phyloP scores from a whole-genome alignment of 768 basidiomycete species.

The Hericium alpestre region DNA sequence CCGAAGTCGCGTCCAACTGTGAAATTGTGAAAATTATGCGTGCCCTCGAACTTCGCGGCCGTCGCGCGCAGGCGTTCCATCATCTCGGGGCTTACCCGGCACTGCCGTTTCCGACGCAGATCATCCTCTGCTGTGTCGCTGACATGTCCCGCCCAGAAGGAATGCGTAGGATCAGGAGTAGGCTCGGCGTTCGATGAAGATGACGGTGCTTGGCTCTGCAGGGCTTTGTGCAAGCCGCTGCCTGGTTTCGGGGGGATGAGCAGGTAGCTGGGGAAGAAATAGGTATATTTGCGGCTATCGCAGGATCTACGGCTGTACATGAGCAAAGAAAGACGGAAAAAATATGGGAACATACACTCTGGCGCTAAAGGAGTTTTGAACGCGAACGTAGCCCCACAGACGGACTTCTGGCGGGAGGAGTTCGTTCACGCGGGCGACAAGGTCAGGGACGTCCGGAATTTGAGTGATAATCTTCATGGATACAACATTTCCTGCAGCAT shows the following conservation, averaged over 20 bases:
- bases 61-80: constrained; percentile 46
- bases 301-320: constrained; percentile 47
- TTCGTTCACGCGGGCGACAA: constrained; percentile 68
- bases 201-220: constrained; percentile 24
- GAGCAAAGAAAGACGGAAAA: background rate
- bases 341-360: constrained; percentile 37
- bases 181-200: constrained; percentile 15
- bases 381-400: constrained; percentile 80
- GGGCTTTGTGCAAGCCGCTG: constrained; percentile 43
- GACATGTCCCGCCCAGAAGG: constrained; percentile 50
- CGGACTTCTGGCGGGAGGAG: constrained; percentile 87
- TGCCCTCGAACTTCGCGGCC: constrained; percentile 65
- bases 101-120: constrained; percentile 54
- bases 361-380: constrained; percentile 76
- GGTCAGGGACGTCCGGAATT: constrained; percentile 60
- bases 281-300: constrained; percentile 95
- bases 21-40: constrained; percentile 97
- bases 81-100: constrained; percentile 49
- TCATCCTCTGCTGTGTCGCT: constrained; percentile 44
- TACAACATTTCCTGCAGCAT: constrained; percentile 91
- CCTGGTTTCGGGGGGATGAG: constrained; percentile 82
- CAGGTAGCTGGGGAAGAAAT: constrained; percentile 90
- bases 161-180: constrained; percentile 24
- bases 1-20: constrained; percentile 80
- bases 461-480: constrained; percentile 81